These are phyloP conservation scores for Furcasterigmium sp. DNA, from an alignment of 2,329 filamentous ascomycete species.

Conservation along the genomic window DNA sequence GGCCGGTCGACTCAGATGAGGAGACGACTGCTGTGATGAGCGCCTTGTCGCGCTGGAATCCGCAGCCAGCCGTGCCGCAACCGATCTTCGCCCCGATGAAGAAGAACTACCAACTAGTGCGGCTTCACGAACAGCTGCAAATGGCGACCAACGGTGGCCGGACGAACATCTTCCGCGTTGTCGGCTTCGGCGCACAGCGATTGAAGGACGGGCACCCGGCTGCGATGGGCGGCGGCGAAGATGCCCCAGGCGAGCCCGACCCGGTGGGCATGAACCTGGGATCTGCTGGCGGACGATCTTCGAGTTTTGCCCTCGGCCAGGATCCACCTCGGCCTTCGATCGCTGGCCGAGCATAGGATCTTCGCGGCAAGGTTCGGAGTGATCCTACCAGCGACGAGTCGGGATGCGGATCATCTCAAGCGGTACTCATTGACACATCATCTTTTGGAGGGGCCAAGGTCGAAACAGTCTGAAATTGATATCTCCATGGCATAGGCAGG, in stretches of 20 bases:
- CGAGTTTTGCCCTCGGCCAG: slow-evolving; percentile 37
- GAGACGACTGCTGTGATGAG: slow-evolving; percentile 87
- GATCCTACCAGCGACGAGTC: too few species aligned
- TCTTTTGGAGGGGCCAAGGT: too few species aligned
- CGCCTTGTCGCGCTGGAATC: slow-evolving; percentile 69
- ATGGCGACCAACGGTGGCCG: slow-evolving; percentile 62
- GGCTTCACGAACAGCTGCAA: slow-evolving; percentile 60
- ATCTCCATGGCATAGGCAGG: too few species aligned
- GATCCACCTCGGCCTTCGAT: slow-evolving; percentile 41
- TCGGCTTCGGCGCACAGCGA: slow-evolving; percentile 50
- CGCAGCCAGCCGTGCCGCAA: slow-evolving; percentile 70
- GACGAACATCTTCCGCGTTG: slow-evolving; percentile 60
- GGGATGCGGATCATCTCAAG: too few species aligned
- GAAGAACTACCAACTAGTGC: slow-evolving; percentile 56
- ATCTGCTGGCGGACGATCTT: slow-evolving; percentile 32
- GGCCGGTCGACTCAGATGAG: slow-evolving; percentile 88
- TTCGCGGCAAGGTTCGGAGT: too few species aligned
- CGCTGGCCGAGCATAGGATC: slow-evolving; percentile 37
- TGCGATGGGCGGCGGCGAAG: slow-evolving; percentile 38
- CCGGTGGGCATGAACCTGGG: slow-evolving; percentile 30
- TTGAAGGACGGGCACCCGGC: slow-evolving; percentile 44
- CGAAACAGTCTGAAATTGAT: too few species aligned
- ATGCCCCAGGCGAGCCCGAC: slow-evolving; percentile 55
- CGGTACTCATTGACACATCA: too few species aligned
- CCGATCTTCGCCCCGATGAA: slow-evolving; percentile 56